Base-by-base conservation (phyloP, 345 rosid species). In the Mangifera indica region DNA sequence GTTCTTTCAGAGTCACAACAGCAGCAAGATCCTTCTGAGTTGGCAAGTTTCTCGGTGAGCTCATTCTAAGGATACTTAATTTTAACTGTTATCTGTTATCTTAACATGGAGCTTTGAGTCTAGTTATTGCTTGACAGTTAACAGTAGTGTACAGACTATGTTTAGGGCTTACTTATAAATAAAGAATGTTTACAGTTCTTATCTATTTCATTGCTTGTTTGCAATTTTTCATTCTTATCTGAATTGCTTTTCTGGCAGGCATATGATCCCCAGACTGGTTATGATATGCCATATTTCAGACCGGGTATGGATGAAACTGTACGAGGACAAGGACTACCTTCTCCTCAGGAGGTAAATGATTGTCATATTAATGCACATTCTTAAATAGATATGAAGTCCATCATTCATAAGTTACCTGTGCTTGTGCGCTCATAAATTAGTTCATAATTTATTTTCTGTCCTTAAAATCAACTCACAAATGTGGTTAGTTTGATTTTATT, bases 201-300 rank as follows among this genome's bases (percentile, higher is more conserved):
- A 1, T 45, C 37, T 58, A 32, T 65, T 26, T 58, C 10, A 7
- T 37, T 24, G 14, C 52, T 51, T 44, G 10, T 5, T 53, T 70
- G 34, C 63, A 51, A 44, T 46, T 9, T 5, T 37, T 7, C 58
- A 55, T 53, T 61, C 67, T 80, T 62, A 70, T 40, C 10, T 60
- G 63, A 10, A 4, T 71, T 72, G 34, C 14, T 55, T 78, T 78
- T 49, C 53, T 67, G 52, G 67, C 88, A 90, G 96, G 90, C 77
- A 21, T 88, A 88, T 78, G 87, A 84, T 75, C 82, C 86, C 54
- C 93, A 80, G 51, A 76, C 84, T 67, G 86, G 84, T 51, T 91
- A 91, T 77, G 98, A 89, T 66, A 76, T 89, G 14, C 77, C 92
- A 29, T 93, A 91, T 83, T 89, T 89, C 76, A 82, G 91, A 75